phyloP scores from a whole-genome alignment of 2,329 filamentous ascomycete species.

The Pestalotiopsis sp. region DNA sequence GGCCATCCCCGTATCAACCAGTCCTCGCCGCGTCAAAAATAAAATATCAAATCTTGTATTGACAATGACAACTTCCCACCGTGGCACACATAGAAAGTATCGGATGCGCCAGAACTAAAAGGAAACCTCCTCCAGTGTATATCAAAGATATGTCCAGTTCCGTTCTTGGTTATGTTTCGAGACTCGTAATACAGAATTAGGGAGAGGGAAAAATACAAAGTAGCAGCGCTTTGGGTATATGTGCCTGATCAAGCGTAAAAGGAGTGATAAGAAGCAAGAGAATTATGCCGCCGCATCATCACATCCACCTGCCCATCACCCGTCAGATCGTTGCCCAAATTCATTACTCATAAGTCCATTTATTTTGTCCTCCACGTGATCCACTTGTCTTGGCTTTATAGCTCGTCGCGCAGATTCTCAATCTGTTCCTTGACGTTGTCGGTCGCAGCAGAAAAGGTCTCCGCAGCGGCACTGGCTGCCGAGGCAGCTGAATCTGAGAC shows the following conservation, averaged over 20 bases:
- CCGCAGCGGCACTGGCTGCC: slow-evolving; percentile 26
- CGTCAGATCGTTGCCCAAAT: not conserved
- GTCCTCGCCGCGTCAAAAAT: too few relatives aligned
- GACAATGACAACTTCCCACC: not conserved
- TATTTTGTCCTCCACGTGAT: not conserved
- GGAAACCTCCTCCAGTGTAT: not conserved
- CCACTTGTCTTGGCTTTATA: not conserved
- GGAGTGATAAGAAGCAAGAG: slow-evolving; percentile 1
- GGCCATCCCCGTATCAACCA: too few relatives aligned
- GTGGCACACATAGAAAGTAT: not conserved
- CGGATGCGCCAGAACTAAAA: not conserved
- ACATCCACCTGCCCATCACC: not conserved
- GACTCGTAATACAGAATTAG: slow-evolving; percentile 1
- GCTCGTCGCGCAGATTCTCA: slow-evolving; percentile 5
- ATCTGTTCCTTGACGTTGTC: slow-evolving; percentile 8
- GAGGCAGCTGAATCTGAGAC: slow-evolving; percentile 32
- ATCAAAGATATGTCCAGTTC: not conserved
- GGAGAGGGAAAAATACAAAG: not conserved
- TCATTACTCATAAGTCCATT: slow-evolving; percentile 1
- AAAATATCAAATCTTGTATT: not conserved
- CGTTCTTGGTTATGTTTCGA: not conserved
- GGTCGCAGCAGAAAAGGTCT: slow-evolving; percentile 19
- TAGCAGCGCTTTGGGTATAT: slow-evolving; percentile 8
- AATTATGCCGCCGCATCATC: not conserved
- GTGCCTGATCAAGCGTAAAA: slow-evolving; percentile 6